phyloP scores from a whole-genome alignment of 2,329 filamentous ascomycete genomes.

The Aaosphaeria arxii region DNA sequence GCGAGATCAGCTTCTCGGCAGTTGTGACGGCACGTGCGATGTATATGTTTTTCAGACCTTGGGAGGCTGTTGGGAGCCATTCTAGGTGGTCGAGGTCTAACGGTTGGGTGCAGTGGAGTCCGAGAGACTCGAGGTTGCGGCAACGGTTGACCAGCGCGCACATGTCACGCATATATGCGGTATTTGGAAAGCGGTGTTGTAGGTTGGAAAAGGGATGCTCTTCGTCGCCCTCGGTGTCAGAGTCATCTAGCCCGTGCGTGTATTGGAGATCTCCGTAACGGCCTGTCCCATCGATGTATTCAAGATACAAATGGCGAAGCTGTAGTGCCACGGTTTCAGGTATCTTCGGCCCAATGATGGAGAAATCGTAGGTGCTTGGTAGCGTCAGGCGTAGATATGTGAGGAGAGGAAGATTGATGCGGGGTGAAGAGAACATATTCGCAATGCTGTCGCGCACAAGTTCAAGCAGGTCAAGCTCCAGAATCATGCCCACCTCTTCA shows the following conservation, averaged over 20 bases:
- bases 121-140: conserved; percentile 6
- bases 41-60: neutral
- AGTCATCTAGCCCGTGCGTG: neutral
- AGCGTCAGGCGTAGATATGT: conserved; percentile 5
- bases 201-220: conserved; percentile 4
- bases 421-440: neutral
- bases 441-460: neutral
- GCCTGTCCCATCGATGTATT: conserved; percentile 7
- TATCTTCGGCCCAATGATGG: neutral
- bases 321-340: conserved; percentile 1
- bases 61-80: neutral
- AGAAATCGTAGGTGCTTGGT: conserved; percentile 7
- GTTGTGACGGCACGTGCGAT: neutral
- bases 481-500: neutral
- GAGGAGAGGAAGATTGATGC: conserved; percentile 4
- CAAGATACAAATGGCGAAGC: conserved; percentile 5
- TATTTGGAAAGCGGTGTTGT: conserved; percentile 3
- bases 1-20: neutral
- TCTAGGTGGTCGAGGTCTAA: conserved; percentile 2
- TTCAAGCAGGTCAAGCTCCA: neutral
- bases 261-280: conserved; percentile 1
- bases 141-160: conserved; percentile 4
- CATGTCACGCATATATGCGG: conserved; percentile 2
- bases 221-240: conserved; percentile 2
- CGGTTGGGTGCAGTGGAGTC: conserved; percentile 2